phyloP scores from a whole-genome alignment of 768 basidiomycete species.

The Cystobasidium onofrii region DNA sequence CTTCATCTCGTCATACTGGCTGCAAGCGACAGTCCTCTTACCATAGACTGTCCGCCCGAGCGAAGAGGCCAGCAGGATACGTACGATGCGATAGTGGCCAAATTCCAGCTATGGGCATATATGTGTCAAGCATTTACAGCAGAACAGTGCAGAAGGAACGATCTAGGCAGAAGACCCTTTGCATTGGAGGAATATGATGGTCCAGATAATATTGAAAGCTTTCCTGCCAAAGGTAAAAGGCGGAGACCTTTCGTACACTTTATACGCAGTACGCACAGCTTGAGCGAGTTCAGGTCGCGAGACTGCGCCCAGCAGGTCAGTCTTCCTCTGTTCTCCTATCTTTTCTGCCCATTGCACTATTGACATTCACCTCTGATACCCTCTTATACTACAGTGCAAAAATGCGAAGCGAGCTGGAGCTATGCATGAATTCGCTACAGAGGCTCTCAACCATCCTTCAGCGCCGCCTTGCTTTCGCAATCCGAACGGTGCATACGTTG shows the following conservation, averaged over 20 bases:
- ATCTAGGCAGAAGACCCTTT: constrained; percentile 15
- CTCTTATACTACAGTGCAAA: constrained; percentile 15
- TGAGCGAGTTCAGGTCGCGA: constrained; percentile 21
- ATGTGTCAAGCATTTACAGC: constrained; percentile 32
- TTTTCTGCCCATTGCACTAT: background rate
- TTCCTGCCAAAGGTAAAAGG: constrained; percentile 1
- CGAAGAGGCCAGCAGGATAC: constrained; percentile 1
- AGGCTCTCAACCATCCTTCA: constrained; percentile 17
- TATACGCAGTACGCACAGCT: constrained; percentile 15
- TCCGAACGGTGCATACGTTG: constrained; percentile 25
- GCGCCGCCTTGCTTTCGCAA: constrained; percentile 21
- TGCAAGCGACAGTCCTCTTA: constrained; percentile 21
- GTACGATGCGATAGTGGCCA: constrained; percentile 22
- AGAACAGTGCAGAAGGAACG: constrained; percentile 13
- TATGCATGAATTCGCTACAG: constrained; percentile 27
- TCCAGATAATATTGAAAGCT: constrained; percentile 13
- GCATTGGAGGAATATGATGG: constrained; percentile 25
- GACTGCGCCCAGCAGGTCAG: constrained; percentile 29
- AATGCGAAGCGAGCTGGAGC: constrained; percentile 8
- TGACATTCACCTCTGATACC: background rate
- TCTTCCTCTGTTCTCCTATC: background rate
- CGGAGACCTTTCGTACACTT: constrained; percentile 30
- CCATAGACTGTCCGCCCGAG: constrained; percentile 31
- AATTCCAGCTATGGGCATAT: constrained; percentile 32
- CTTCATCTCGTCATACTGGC: constrained; percentile 29